Base-by-base conservation (phyloP, 176 grass and related monocot species). In the Rhipidocladum racemiflorum region DNA sequence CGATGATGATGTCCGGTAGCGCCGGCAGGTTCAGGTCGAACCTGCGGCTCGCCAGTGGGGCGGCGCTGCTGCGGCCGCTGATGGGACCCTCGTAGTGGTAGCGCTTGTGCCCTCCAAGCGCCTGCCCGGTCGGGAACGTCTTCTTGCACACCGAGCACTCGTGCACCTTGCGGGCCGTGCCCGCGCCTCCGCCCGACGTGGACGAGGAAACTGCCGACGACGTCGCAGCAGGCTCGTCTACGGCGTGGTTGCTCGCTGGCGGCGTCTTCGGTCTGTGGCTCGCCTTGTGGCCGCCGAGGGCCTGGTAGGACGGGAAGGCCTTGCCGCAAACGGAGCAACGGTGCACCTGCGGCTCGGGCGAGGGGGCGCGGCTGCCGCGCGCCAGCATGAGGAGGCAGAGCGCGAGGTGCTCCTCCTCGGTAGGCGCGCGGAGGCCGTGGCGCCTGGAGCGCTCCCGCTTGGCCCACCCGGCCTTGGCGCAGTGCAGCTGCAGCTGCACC, bases 301-400 rank as follows among this genome's bases (percentile, higher is more conserved):
- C 89, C 75, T 94, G 92, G 82, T 92, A 87, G 5, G 92, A 94
- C 0, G 67, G 14, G 81, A 94, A 94, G 14, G 46, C 85, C 89
- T 90, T 94, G 55, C 92, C 85, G 79, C 92, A 94, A 13, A 92
- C 85, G n/a, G 85, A 88, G 87, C 32, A 2, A 34, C 68, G 68
- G 77, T 85, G 81, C 32, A 70, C 89, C 17, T 42, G 34, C 32
- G 45, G 6, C 53, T 7, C 39, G 39, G 12, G 23, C 25, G 32
- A 1, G 17, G 38, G 1, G 9, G 39, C 70, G 27, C 85, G 78
- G 32, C 75, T 35, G 18, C 82, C 93, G 45, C 85, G 90, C 29
- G 88, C 83, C n/a, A 97, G 84, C 93, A 91, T 97, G 76, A 97
- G 80, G 77, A 93, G 90, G 77, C 94, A 91, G 44, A 91, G 63